Base-by-base conservation (phyloP, 352 stramenopile species). In the Phytophthora hibernalis region DNA sequence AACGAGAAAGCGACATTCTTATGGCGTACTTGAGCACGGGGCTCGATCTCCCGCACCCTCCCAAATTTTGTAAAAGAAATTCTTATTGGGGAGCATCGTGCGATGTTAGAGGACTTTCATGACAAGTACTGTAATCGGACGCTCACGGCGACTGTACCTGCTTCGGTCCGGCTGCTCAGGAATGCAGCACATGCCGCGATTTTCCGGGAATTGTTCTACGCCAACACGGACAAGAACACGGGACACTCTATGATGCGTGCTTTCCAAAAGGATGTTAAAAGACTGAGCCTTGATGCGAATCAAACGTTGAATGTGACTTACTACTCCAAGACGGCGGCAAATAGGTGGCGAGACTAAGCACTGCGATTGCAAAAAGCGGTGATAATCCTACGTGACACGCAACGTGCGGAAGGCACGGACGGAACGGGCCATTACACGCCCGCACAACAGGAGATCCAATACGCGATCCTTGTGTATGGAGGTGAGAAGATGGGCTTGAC, bases 1-100 rank as follows among this genome's bases (percentile, higher is more conserved):
- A 20, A 16, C 0, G 6, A 5, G 48, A 54, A 26, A 26, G 43
- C 9, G 11, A 5, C 10, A 42, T 16, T n/a, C 5, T 54, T 3
- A 1, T 54, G 1, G 12, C 48, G 5, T 54, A 54, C 30, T n/a
- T 42, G 1, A 28, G 24, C 2, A 28, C 2, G 2, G 24, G 13
- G 3, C 7, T 52, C 1, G 45, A 20, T 9, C 5, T 52, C 5
- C 45, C 45, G 9, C 45, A 52, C 24, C 45, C 45, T 5, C 45
- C 45, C 13, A n/a, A 52, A 52, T 21, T 52, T 52, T 13, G 11
- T 52, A 4, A 52, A 52, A 9, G 45, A 52, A 12, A 52, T 52
- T 10, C 5, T 52, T 1, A 52, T 33, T n/a, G 15, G 24, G 22
- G 45, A 52, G 15, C 45, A 52, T 28, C 20, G 45, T 6, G 45